phyloP scores from a whole-genome alignment of 2,329 filamentous ascomycete species.

The Dryadomyces quercivorus region DNA sequence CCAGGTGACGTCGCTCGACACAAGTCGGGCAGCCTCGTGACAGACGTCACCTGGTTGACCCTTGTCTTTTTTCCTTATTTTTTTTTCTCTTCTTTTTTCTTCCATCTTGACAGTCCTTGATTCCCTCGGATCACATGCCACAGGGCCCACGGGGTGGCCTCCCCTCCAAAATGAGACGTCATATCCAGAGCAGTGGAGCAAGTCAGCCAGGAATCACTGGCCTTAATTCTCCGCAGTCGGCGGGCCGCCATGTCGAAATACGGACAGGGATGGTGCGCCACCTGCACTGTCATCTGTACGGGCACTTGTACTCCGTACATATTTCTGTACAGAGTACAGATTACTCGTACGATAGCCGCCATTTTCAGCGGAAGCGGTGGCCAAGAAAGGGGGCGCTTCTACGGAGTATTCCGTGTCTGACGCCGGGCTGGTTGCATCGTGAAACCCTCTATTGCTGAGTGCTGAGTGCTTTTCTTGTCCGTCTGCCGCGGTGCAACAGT shows the following conservation, averaged over 20 bases:
- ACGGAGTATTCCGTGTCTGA: too few relatives aligned
- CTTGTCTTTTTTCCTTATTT: background rate
- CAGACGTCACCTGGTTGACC: background rate
- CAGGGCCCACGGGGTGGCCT: background rate
- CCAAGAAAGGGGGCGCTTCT: too few relatives aligned
- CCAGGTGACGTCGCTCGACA: background rate
- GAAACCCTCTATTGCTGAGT: too few relatives aligned
- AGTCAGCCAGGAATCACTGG: background rate
- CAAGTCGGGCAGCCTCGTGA: background rate
- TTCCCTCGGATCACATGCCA: background rate
- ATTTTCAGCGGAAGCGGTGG: too few relatives aligned
- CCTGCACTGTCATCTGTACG: background rate
- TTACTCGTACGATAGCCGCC: background rate
- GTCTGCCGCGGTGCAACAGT: too few relatives aligned
- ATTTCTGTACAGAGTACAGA: background rate
- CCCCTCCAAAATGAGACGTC: background rate
- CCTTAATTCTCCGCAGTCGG: background rate
- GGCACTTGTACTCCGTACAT: background rate
- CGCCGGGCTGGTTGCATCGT: too few relatives aligned
- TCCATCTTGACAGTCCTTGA: background rate
- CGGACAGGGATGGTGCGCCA: background rate
- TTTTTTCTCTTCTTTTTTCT: too few relatives aligned
- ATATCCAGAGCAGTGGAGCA: background rate
- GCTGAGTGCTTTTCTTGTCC: too few relatives aligned
- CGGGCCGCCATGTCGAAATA: background rate